Evolutionary conservation across 345 rosid genomes (phyloP).

Genomic region (Rhodamnia argentea): DNA sequence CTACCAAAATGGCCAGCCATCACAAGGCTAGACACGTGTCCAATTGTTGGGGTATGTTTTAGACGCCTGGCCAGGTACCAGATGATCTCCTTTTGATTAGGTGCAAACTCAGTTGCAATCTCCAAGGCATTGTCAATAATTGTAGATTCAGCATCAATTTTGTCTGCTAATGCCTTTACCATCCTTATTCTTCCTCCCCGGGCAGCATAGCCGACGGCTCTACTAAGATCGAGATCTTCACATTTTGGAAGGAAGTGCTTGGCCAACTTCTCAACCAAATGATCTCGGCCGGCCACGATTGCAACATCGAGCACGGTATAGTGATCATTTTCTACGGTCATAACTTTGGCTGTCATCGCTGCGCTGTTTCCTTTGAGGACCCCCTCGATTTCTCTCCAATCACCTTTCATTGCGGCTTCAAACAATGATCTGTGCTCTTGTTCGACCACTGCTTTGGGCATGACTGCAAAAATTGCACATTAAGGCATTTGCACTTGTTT

Average conservation of each 20-base stretch:
- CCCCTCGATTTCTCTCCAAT: neutral
- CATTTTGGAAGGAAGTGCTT: neutral
- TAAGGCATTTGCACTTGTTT: too few relatives aligned
- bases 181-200: neutral
- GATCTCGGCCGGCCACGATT: neutral
- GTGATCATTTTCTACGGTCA: fast-evolving
- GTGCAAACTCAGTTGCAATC: fast-evolving
- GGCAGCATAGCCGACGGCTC: neutral
- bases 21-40: fast-evolving
- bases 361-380: neutral
- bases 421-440: fast-evolving
- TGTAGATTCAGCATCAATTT: fast-evolving
- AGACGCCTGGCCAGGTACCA: neutral
- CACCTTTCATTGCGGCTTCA: neutral
- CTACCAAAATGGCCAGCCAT: fast-evolving
- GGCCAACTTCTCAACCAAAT: neutral
- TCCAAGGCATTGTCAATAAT: fast-evolving
- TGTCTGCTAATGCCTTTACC: neutral
- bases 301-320: neutral
- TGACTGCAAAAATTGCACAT: neutral
- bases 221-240: fast-evolving
- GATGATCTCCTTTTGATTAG: fast-evolving
- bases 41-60: fast-evolving
- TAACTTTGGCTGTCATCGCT: neutral
- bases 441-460: fast-evolving